Conservation (phyloP, 768 basidiomycete species). For the Kwoniella sp. region DNA sequence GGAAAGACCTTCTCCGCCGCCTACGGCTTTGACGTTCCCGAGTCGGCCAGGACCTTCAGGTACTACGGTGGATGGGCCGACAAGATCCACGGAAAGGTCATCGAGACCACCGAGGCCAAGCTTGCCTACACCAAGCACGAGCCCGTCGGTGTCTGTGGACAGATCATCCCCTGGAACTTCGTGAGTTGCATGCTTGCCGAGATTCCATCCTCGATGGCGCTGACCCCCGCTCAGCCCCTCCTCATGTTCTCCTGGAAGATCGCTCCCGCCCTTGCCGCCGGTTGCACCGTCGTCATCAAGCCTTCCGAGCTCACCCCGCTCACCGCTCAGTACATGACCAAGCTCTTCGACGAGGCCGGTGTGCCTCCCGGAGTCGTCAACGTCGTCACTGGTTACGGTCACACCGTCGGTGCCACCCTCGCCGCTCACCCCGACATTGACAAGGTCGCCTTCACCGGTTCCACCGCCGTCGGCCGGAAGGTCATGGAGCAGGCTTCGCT, state of each 20-base stretch:
- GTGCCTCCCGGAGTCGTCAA: conserved; percentile 46
- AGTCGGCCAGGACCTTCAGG: conserved; percentile 40
- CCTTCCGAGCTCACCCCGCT: conserved; percentile 66
- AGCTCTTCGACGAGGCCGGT: conserved; percentile 46
- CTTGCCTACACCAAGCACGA: conserved; percentile 73
- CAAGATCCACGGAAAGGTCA: conserved; percentile 81
- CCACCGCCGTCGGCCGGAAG: conserved; percentile 61
- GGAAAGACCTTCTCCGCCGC: conserved; percentile 63
- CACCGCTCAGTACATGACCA: conserved; percentile 44
- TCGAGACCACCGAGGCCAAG: conserved; percentile 62
- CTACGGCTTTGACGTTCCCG: conserved; percentile 30
- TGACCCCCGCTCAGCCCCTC: conserved; percentile 21
- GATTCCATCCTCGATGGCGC: background rate
- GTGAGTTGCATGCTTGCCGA: conserved; percentile 11
- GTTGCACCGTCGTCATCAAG: conserved; percentile 93
- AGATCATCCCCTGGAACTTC: conserved; percentile 85
- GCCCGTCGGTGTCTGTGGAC: conserved; percentile 64
- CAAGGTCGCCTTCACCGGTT: conserved; percentile 50
- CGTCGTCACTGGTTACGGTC: conserved; percentile 41
- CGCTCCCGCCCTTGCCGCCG: conserved; percentile 82
- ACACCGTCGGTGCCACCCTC: conserved; percentile 42
- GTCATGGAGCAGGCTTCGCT: conserved; percentile 76
- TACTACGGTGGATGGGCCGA: conserved; percentile 97
- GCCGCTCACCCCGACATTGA: conserved; percentile 39
- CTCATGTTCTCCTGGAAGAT: conserved; percentile 67